These are phyloP conservation scores for Chalciporus sphaerocephalus DNA, from an alignment of 768 basidiomycete genomes.

Conservation along the genomic window DNA sequence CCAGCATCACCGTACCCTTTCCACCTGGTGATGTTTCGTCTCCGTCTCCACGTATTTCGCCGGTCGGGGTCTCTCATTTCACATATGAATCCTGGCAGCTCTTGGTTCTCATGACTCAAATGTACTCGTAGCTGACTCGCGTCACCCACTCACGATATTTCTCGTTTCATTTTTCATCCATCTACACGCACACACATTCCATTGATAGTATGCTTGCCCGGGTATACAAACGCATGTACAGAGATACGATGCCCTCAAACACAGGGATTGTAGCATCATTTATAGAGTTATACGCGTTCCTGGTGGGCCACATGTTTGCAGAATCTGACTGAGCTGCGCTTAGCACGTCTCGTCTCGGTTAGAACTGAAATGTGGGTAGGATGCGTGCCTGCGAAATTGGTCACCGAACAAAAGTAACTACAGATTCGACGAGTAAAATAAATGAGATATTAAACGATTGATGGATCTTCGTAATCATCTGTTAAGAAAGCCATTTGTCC, in stretches of 20 bases:
- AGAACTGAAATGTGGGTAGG: no score
- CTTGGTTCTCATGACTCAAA: slow-evolving; percentile 11
- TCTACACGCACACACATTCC: neutral
- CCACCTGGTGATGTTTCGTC: neutral
- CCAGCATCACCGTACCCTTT: slow-evolving; percentile 9
- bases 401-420: no score
- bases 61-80: neutral
- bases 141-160: slow-evolving; percentile 6
- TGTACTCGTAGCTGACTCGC: slow-evolving; percentile 21
- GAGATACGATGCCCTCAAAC: slow-evolving; percentile 7
- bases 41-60: neutral
- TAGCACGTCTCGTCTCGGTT: no score
- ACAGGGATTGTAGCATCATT: slow-evolving; percentile 2
- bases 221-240: slow-evolving; percentile 20
- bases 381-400: no score
- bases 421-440: no score
- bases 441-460: no score
- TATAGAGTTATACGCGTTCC: no score
- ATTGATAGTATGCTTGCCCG: slow-evolving; percentile 17
- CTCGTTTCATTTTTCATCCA: neutral
- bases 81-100: slow-evolving; percentile 5
- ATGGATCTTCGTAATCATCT: no score
- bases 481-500: no score
- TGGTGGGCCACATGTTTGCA: no score
- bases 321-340: no score